phyloP scores from a whole-genome alignment of 129 eudicot genomes.

The Centrapalus pauciflorus region DNA sequence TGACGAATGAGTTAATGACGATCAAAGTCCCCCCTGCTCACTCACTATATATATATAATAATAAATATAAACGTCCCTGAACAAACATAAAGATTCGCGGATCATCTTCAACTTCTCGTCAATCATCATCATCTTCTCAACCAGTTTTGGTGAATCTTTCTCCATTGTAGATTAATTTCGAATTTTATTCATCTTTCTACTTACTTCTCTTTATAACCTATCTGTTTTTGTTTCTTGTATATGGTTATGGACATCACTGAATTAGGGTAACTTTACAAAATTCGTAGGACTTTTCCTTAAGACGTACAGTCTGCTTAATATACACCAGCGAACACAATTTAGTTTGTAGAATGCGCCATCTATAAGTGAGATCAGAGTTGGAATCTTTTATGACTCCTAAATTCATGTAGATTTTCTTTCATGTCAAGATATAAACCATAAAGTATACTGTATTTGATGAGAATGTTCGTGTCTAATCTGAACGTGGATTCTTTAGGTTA shows the following conservation, averaged over 20 bases:
- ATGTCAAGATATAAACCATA: not conserved
- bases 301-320: no score
- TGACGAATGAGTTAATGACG: no score
- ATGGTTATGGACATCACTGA: not conserved
- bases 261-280: not conserved
- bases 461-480: not conserved
- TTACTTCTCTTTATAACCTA: not conserved
- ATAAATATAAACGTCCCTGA: not conserved
- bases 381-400: not conserved
- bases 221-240: not conserved
- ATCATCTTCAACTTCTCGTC: not conserved
- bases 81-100: not conserved
- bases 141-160: constrained; percentile 12
- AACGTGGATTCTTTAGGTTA: not conserved
- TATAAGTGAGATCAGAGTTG: not conserved
- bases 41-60: not conserved
- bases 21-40: not conserved
- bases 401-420: not conserved
- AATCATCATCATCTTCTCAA: not conserved
- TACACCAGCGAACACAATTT: not conserved
- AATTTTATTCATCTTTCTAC: not conserved
- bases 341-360: not conserved
- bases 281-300: not conserved
- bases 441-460: no score
- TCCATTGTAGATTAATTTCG: not conserved